Percentiles rank a stretch among this genome's conserved stretches.
Evolutionary conservation across 805 yeast genomes (phyloP).

Genomic region (Zygotorulaspora florentina): DNA sequence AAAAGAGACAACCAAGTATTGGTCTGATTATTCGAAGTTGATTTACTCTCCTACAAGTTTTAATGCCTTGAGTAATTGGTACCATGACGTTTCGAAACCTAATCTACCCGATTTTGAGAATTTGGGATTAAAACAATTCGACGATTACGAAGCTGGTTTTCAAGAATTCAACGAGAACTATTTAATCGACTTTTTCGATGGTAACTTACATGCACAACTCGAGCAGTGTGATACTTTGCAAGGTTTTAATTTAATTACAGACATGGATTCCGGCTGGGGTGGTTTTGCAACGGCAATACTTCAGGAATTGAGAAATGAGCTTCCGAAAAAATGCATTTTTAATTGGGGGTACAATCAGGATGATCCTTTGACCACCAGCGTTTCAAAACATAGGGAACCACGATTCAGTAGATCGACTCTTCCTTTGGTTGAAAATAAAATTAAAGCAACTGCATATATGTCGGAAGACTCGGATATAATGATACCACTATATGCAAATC

Average conservation of each 20-base stretch:
- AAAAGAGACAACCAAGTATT: conserved; percentile 47
- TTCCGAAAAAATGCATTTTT: conserved; percentile 45
- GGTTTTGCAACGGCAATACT: conserved; percentile 59
- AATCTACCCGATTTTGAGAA: conserved; percentile 30
- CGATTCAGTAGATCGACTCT: conserved; percentile 5
- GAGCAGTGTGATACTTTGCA: conserved; percentile 73
- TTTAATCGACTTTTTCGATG: conserved; percentile 52
- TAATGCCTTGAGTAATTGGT: conserved; percentile 56
- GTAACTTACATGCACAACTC: conserved; percentile 52
- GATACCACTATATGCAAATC: conserved; percentile 46
- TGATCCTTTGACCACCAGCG: conserved; percentile 20
- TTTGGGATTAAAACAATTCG: conserved; percentile 36
- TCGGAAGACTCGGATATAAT: conserved; percentile 48
- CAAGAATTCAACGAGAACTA: conserved; percentile 48
- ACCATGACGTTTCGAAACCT: conserved; percentile 32
- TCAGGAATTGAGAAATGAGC: conserved; percentile 61
- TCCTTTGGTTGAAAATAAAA: conserved; percentile 35
- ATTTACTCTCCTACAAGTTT: conserved; percentile 60
- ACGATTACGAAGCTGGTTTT: conserved; percentile 51
- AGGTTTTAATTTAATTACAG: conserved; percentile 68
- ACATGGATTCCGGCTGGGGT: conserved; percentile 79
- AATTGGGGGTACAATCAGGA: conserved; percentile 45
- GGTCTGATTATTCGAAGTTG: conserved; percentile 78
- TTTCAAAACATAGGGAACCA: conserved; percentile 3
- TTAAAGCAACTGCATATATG: conserved; percentile 45